phyloP scores from a whole-genome alignment of 2,329 filamentous ascomycete genomes.

The Endocalyx cinctus region DNA sequence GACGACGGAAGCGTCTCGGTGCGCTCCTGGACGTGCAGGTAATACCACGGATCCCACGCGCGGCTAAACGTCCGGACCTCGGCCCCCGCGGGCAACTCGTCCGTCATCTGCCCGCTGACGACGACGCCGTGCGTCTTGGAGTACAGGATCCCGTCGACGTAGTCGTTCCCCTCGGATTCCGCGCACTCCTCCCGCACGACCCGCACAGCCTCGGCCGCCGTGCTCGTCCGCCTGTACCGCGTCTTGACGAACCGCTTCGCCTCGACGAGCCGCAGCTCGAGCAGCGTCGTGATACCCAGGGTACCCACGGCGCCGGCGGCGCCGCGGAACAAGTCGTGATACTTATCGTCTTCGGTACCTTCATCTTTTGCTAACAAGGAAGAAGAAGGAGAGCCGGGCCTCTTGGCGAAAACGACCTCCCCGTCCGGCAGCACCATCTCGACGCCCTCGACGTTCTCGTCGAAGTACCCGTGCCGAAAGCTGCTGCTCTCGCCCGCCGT shows the following conservation, averaged over 20 bases:
- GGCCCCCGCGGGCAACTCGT: constrained; percentile 37
- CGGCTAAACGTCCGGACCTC: constrained; percentile 37
- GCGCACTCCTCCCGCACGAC: constrained; percentile 44
- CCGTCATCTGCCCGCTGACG: constrained; percentile 58
- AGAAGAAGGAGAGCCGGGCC: too few relatives aligned
- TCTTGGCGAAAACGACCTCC: constrained; percentile 49
- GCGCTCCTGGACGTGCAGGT: constrained; percentile 59
- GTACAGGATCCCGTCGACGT: constrained; percentile 70
- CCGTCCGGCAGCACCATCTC: constrained; percentile 69
- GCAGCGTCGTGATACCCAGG: constrained; percentile 60
- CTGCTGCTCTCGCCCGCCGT: constrained; percentile 67
- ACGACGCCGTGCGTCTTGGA: constrained; percentile 59
- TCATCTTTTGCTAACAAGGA: too few relatives aligned
- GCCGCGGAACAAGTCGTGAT: constrained; percentile 57
- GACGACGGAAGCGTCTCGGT: constrained; percentile 28
- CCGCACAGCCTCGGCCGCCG: constrained; percentile 42
- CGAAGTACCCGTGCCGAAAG: constrained; percentile 69
- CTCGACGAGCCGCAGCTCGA: constrained; percentile 60
- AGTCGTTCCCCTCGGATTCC: constrained; percentile 49
- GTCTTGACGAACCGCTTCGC: constrained; percentile 59
- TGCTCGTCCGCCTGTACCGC: constrained; percentile 52
- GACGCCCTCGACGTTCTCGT: constrained; percentile 56
- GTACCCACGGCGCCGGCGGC: constrained; percentile 66
- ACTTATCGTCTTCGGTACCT: constrained; percentile 8
- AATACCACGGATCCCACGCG: constrained; percentile 70